Evolutionary conservation across 2,329 filamentous ascomycete species (phyloP).

Genomic region (Gaeumannomyces tritici): DNA sequence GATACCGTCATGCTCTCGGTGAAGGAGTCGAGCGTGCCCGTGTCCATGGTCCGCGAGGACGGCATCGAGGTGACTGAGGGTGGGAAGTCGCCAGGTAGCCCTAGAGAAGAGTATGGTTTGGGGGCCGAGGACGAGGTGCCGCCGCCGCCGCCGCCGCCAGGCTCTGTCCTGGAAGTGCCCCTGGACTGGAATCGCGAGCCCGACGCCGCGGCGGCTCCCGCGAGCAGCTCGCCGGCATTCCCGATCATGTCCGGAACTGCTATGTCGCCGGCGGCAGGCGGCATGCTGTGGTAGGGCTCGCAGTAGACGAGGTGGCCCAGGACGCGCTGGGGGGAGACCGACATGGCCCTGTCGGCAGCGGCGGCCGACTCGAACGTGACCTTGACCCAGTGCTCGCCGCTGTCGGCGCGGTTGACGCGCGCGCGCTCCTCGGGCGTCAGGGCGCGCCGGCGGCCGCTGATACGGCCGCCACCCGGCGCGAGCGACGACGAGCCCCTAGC

Average conservation of each 20-base stretch:
- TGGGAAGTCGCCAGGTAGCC: conserved; percentile 1
- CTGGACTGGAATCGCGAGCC: conserved; percentile 3
- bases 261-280: conserved; percentile 52
- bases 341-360: conserved; percentile 60
- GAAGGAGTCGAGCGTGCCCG: conserved; percentile 35
- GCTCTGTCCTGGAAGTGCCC: conserved; percentile 16
- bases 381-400: conserved; percentile 88
- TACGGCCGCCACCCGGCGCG: conserved; percentile 2
- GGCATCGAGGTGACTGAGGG: conserved; percentile 27
- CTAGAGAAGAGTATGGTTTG: not conserved
- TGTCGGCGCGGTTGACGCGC: conserved; percentile 72
- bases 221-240: conserved; percentile 25
- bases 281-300: conserved; percentile 55
- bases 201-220: conserved; percentile 7
- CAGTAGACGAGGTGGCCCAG: conserved; percentile 62
- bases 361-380: conserved; percentile 68
- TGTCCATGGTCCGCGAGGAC: conserved; percentile 50
- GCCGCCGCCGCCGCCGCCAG: conserved; percentile 11
- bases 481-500: conserved; percentile 41
- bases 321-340: conserved; percentile 61
- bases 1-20: conserved; percentile 29
- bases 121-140: not conserved
- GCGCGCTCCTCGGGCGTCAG: conserved; percentile 64
- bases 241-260: conserved; percentile 45
- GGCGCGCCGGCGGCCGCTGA: conserved; percentile 37